Percentiles rank a stretch among this genome's conserved stretches.
Evolutionary conservation across 352 stramenopile genomes (phyloP).

Genomic region (Pythium chondricola): DNA sequence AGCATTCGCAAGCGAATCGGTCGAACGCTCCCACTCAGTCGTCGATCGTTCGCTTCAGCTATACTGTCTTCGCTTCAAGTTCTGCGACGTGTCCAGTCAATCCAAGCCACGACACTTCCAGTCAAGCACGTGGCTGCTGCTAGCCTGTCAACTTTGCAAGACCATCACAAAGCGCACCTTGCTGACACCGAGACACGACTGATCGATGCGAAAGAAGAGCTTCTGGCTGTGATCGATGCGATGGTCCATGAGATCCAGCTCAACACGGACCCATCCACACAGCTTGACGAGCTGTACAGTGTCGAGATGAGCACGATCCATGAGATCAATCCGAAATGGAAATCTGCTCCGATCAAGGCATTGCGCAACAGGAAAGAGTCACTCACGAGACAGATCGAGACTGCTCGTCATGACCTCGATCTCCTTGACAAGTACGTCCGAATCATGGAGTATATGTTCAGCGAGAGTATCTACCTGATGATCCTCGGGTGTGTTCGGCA

Average conservation of each 20-base stretch:
- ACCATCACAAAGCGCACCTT: conserved; percentile 40
- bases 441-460: conserved; percentile 68
- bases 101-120: conserved; percentile 35
- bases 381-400: conserved; percentile 33
- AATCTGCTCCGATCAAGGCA: conserved; percentile 46
- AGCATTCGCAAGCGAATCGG: conserved; percentile 30
- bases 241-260: conserved; percentile 46
- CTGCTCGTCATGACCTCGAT: conserved; percentile 35
- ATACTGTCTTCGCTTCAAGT: conserved; percentile 31
- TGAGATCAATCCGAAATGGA: conserved; percentile 47
- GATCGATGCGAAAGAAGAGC: conserved; percentile 58
- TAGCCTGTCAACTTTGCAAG: conserved; percentile 29
- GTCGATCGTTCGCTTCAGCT: conserved; percentile 29
- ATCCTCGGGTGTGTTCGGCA: conserved; percentile 33
- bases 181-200: conserved; percentile 41
- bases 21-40: conserved; percentile 30
- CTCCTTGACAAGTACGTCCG: conserved; percentile 46
- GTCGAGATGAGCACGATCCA: conserved; percentile 37
- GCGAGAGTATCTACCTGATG: conserved; percentile 64
- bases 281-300: conserved; percentile 45
- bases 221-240: conserved; percentile 37
- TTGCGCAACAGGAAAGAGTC: conserved; percentile 27
- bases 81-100: conserved; percentile 34
- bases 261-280: conserved; percentile 31
- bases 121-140: conserved; percentile 23